phyloP scores from a whole-genome alignment of 1,284 basidiomycete species.

The Trametes polyzona region DNA sequence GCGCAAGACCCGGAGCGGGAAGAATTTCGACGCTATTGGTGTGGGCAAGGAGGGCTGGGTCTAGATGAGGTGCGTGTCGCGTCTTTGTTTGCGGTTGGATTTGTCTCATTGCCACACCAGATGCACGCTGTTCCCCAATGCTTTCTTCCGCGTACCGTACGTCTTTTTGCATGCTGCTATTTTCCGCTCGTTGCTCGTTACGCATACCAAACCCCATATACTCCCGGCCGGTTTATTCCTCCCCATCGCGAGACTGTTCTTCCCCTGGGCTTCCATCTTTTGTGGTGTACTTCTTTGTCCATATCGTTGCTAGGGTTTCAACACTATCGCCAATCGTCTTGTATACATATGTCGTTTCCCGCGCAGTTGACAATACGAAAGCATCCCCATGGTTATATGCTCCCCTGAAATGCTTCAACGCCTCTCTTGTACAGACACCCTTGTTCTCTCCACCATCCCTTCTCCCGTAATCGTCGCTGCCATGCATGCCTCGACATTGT shows the following conservation, averaged over 20 bases:
- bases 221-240: constrained; percentile 18
- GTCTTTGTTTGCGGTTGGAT: constrained; percentile 27
- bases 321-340: constrained; percentile 16
- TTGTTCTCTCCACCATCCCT: constrained; percentile 3
- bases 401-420: not conserved
- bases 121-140: constrained; percentile 1
- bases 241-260: constrained; percentile 11
- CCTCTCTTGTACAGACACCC: constrained; percentile 6
- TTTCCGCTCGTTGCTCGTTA: not conserved
- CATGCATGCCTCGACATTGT: constrained; percentile 12
- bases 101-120: constrained; percentile 16
- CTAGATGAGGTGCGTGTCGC: constrained; percentile 24
- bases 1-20: constrained; percentile 75
- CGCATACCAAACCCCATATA: constrained; percentile 20
- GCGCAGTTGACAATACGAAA: constrained; percentile 14
- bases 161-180: constrained; percentile 2
- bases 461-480: constrained; percentile 3
- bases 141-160: constrained; percentile 15
- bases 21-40: constrained; percentile 77
- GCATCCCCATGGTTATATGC: constrained; percentile 7
- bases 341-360: constrained; percentile 26
- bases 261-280: constrained; percentile 17
- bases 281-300: constrained; percentile 14
- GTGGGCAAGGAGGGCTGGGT: constrained; percentile 56
- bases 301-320: constrained; percentile 14